Percentiles rank a stretch among this genome's conserved stretches.
phyloP scores from a whole-genome alignment of 768 basidiomycete genomes.

The Postia placenta region DNA sequence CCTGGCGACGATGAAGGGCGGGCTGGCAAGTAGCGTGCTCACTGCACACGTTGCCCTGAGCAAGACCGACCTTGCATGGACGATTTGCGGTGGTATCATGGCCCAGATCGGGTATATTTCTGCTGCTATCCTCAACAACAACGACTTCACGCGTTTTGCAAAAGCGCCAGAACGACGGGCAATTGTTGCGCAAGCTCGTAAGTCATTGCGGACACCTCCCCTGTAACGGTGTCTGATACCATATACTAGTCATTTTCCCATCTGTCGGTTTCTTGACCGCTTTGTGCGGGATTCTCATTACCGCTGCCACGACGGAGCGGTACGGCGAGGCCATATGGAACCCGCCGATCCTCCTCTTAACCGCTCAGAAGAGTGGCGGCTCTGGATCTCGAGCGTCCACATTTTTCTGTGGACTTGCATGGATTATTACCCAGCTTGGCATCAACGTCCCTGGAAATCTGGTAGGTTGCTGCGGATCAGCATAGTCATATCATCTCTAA shows the following conservation, averaged over 20 bases:
- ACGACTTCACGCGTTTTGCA: slow-evolving; percentile 19
- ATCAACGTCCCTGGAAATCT: slow-evolving; percentile 21
- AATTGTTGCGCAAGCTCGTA: slow-evolving; percentile 1
- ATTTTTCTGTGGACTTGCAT: slow-evolving; percentile 18
- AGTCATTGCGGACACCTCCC: too few species aligned
- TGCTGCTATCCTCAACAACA: slow-evolving; percentile 17
- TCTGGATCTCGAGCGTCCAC: slow-evolving; percentile 17
- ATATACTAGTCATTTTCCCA: too few species aligned
- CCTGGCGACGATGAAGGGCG: slow-evolving; percentile 10
- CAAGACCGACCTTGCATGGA: slow-evolving; percentile 13
- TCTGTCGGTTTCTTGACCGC: slow-evolving; percentile 10
- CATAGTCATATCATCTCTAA: too few species aligned
- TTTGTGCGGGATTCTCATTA: slow-evolving; percentile 14
- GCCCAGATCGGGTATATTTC: slow-evolving; percentile 14
- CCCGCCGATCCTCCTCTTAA: slow-evolving; percentile 17
- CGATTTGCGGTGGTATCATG: slow-evolving; percentile 15
- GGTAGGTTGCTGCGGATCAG: too few species aligned
- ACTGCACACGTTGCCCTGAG: slow-evolving; percentile 6
- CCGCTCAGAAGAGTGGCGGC: slow-evolving; percentile 9
- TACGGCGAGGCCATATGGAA: slow-evolving; percentile 18
- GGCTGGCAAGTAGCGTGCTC: slow-evolving; percentile 11
- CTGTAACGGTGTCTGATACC: too few species aligned
- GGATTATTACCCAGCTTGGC: slow-evolving; percentile 16
- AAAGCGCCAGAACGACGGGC: slow-evolving; percentile 2
- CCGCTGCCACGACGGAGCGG: slow-evolving; percentile 15